phyloP scores from a whole-genome alignment of 176 grass and related monocot species.

The Oryza longistaminata region DNA sequence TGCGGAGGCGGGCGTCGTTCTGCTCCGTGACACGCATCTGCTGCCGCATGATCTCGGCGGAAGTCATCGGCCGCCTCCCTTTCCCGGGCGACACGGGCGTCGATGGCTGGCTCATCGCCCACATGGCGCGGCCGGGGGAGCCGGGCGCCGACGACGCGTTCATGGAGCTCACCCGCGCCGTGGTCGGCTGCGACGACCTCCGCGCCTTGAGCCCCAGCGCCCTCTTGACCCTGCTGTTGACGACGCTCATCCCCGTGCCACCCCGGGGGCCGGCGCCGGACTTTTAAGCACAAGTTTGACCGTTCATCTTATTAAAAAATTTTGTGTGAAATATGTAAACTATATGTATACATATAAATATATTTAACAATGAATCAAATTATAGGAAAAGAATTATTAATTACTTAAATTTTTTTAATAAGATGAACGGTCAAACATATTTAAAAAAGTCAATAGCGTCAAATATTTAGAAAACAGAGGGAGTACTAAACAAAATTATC shows the following conservation, averaged over 20 bases:
- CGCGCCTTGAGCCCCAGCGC: slow-evolving; percentile 74
- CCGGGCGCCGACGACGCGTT: slow-evolving; percentile 43
- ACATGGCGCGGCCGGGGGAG: slow-evolving; percentile 42
- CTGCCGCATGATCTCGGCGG: slow-evolving; percentile 91
- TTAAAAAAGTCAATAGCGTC: too few relatives aligned
- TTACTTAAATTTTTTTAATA: too few relatives aligned
- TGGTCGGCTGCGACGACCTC: slow-evolving; percentile 57
- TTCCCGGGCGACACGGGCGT: slow-evolving; percentile 49
- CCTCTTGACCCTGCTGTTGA: slow-evolving; percentile 69
- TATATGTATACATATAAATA: too few relatives aligned
- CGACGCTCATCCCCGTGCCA: slow-evolving; percentile 77
- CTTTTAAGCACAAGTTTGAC: too few relatives aligned
- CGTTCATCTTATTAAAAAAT: too few relatives aligned
- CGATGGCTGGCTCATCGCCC: slow-evolving; percentile 42
- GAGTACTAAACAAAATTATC: too few relatives aligned
- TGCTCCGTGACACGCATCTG: slow-evolving; percentile 82
- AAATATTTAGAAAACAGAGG: too few relatives aligned
- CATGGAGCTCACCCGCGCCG: slow-evolving; percentile 35
- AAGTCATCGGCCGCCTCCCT: slow-evolving; percentile 74
- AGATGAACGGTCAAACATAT: too few relatives aligned
- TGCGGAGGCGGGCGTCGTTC: slow-evolving; percentile 73
- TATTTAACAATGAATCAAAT: too few relatives aligned
- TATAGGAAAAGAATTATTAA: too few relatives aligned
- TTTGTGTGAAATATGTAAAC: too few relatives aligned
- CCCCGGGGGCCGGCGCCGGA: slow-evolving; percentile 59